These are phyloP conservation scores for Neurospora africana DNA, from an alignment of 495 filamentous ascomycete genomes.

Conservation along the genomic window DNA sequence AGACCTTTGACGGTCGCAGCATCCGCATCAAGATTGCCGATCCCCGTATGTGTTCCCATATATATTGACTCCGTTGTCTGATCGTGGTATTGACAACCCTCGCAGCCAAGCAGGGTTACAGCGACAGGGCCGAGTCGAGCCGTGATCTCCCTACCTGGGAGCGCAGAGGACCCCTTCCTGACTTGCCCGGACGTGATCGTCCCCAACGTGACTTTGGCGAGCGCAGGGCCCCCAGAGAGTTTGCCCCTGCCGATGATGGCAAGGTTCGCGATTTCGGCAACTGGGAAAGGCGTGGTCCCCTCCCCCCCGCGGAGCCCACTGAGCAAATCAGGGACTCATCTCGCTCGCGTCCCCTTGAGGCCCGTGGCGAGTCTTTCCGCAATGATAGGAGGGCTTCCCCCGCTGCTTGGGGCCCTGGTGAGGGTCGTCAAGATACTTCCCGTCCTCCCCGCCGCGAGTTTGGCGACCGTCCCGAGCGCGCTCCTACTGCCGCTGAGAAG, in stretches of 20 bases:
- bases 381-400: slow-evolving; percentile 60
- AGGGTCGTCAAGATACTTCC: slow-evolving; percentile 44
- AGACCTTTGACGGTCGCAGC: slow-evolving; percentile 70
- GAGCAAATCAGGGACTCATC: slow-evolving; percentile 52
- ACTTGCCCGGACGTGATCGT: slow-evolving; percentile 43
- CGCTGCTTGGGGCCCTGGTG: slow-evolving; percentile 57
- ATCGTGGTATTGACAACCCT: slow-evolving; percentile 22
- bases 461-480: slow-evolving; percentile 59
- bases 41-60: slow-evolving; percentile 26
- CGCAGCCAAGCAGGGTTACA: slow-evolving; percentile 59
- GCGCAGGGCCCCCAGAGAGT: slow-evolving; percentile 26
- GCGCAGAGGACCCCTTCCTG: slow-evolving; percentile 78
- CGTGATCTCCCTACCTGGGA: slow-evolving; percentile 69
- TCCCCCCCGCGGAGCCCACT: slow-evolving; percentile 42
- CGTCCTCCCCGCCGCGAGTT: slow-evolving; percentile 75
- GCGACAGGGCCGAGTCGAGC: slow-evolving; percentile 34
- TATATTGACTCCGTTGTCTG: neutral
- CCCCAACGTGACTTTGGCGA: slow-evolving; percentile 40
- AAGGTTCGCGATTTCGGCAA: slow-evolving; percentile 79
- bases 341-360: slow-evolving; percentile 56
- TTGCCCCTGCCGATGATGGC: slow-evolving; percentile 50
- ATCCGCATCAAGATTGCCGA: slow-evolving; percentile 64
- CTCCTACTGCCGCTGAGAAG: slow-evolving; percentile 72
- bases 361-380: slow-evolving; percentile 32
- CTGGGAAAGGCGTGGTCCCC: slow-evolving; percentile 92